Conservation (phyloP, 2,329 filamentous ascomycete genomes). For the Neospermospora avenae region DNA sequence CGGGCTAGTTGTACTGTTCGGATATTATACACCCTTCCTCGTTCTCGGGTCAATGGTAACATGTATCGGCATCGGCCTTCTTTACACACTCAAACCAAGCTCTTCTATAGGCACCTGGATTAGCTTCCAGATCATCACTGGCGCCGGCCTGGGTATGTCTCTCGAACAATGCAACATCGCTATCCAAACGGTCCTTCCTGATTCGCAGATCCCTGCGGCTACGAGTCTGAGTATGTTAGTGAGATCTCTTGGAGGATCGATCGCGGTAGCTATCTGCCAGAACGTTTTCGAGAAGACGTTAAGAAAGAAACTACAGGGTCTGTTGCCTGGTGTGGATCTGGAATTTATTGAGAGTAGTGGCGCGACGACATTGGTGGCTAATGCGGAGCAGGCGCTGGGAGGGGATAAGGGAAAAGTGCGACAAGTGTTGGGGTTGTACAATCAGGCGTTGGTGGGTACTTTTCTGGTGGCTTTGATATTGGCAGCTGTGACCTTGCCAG, state of each 20-base stretch:
- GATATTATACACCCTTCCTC: constrained; percentile 36
- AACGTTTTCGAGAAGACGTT: constrained; percentile 9
- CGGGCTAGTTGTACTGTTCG: constrained; percentile 5
- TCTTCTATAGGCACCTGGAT: constrained; percentile 36
- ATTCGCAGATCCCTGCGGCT: constrained; percentile 29
- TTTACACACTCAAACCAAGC: constrained; percentile 13
- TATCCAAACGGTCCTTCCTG: constrained; percentile 29
- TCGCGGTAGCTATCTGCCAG: constrained; percentile 7
- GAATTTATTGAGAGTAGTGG: constrained; percentile 26
- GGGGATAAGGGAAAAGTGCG: constrained; percentile 29
- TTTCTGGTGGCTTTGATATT: constrained; percentile 53
- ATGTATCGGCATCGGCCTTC: constrained; percentile 17
- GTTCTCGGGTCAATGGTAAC: constrained; percentile 38
- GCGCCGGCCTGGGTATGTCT: constrained; percentile 28
- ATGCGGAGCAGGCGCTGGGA: constrained; percentile 29
- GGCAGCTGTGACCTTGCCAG: constrained; percentile 44
- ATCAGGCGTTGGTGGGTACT: constrained; percentile 46
- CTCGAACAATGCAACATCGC: constrained; percentile 26
- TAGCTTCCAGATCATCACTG: constrained; percentile 31
- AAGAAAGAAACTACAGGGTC: background rate
- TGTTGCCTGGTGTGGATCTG: constrained; percentile 20
- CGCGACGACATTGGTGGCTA: constrained; percentile 42
- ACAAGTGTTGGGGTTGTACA: constrained; percentile 50
- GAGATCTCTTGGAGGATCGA: constrained; percentile 5
- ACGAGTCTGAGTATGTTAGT: constrained; percentile 6